phyloP scores from a whole-genome alignment of 768 basidiomycete species.

The Saitozyma sp. region DNA sequence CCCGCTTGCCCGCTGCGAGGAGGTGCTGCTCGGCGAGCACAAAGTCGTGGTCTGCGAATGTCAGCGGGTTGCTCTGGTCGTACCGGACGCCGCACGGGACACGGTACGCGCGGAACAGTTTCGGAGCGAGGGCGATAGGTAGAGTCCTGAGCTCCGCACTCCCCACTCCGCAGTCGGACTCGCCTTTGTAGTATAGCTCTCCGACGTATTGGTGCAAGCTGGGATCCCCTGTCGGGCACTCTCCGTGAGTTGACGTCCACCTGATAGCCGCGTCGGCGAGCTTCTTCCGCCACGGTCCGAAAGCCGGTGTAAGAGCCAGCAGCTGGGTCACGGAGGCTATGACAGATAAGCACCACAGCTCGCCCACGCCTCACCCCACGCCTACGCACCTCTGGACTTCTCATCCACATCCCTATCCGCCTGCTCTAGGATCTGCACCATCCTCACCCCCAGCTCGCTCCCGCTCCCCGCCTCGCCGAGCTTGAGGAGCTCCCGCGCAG shows the following conservation, averaged over 20 bases:
- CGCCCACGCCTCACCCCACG: neutral
- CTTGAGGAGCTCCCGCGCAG: conserved; percentile 83
- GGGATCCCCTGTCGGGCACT: conserved; percentile 84
- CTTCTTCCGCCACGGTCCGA: conserved; percentile 86
- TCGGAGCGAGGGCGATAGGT: too few species aligned
- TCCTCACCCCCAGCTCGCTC: conserved; percentile 73
- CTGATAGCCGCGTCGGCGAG: conserved; percentile 78
- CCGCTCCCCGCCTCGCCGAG: conserved; percentile 85
- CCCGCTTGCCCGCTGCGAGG: conserved; percentile 79
- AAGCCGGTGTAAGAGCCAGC: conserved; percentile 76
- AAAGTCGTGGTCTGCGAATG: conserved; percentile 67
- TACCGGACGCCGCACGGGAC: neutral
- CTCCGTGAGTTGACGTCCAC: conserved; percentile 78
- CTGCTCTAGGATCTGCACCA: conserved; percentile 79
- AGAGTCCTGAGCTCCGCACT: neutral
- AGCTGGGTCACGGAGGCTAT: conserved; percentile 65
- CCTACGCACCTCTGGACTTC: conserved; percentile 68
- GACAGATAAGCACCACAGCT: neutral
- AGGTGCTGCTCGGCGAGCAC: conserved; percentile 77
- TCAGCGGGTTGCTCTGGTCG: conserved; percentile 1
- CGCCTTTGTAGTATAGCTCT: conserved; percentile 61
- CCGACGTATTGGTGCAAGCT: conserved; percentile 87
- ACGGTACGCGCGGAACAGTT: too few species aligned
- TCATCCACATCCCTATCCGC: conserved; percentile 72
- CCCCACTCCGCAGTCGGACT: neutral